These are phyloP conservation scores for Quercus suber DNA, from an alignment of 306 rosid species.

Conservation along the genomic window DNA sequence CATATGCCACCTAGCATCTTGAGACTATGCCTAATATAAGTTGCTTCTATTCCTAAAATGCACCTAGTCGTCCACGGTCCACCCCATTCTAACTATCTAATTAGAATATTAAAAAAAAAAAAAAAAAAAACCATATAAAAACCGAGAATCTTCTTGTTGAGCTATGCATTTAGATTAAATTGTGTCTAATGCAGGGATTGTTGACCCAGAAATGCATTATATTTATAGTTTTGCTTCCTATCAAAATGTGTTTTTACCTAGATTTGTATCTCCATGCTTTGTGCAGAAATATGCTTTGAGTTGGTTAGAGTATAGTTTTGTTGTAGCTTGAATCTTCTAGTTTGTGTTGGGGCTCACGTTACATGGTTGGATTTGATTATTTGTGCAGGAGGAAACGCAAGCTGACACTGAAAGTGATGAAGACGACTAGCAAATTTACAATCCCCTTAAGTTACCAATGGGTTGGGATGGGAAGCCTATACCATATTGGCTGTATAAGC, in stretches of 20 bases:
- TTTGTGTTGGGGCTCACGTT: neutral
- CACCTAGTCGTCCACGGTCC: neutral
- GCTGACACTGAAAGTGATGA: conserved; percentile 92
- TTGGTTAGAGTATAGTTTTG: neutral
- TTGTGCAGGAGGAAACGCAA: conserved; percentile 80
- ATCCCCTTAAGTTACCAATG: conserved; percentile 97
- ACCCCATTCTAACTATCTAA: neutral
- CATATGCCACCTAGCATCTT: neutral
- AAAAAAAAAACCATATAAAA: neutral
- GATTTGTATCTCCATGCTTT: neutral
- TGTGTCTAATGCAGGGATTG: neutral
- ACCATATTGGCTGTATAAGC: conserved; percentile 96
- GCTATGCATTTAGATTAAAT: neutral
- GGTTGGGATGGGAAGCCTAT: conserved; percentile 99
- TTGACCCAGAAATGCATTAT: neutral
- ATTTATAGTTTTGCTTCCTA: neutral
- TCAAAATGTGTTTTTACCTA: neutral
- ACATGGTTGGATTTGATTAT: neutral
- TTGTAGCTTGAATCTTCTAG: neutral
- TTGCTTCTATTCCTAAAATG: neutral
- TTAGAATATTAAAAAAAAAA: too few species aligned
- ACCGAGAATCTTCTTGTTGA: neutral
- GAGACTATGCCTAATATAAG: neutral
- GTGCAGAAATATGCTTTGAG: neutral
- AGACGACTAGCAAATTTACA: conserved; percentile 93